Conservation (phyloP, 441 rosid genomes). For the Biscutella auriculata region DNA sequence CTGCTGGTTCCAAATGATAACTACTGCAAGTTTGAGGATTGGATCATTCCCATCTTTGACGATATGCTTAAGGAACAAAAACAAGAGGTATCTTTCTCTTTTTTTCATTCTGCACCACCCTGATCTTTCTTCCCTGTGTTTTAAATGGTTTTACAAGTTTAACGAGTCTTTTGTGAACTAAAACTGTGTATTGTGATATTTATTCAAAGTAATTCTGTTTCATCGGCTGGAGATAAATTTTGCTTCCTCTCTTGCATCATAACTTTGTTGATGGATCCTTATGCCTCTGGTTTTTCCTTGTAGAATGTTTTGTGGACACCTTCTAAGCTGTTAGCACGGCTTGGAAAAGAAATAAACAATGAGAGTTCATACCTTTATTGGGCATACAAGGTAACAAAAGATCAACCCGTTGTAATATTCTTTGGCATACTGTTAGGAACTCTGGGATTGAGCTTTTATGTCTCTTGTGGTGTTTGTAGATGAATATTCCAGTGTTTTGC, state of each 20-base stretch:
- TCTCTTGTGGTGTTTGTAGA: slow-evolving; percentile 35
- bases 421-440: not conserved
- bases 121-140: not conserved
- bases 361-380: slow-evolving; percentile 83
- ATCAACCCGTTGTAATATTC: not conserved
- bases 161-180: not conserved
- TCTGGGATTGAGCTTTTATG: not conserved
- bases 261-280: not conserved
- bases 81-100: slow-evolving; percentile 40
- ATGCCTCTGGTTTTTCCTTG: not conserved
- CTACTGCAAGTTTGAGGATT: slow-evolving; percentile 90
- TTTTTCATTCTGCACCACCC: not conserved
- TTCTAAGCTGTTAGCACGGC: slow-evolving; percentile 57
- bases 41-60: slow-evolving; percentile 85
- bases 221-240: not conserved
- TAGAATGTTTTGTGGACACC: slow-evolving; percentile 83
- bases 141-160: not conserved
- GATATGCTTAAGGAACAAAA: slow-evolving; percentile 79
- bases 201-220: not conserved
- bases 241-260: not conserved
- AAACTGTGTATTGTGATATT: not conserved
- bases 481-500: slow-evolving; percentile 77
- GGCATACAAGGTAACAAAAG: slow-evolving; percentile 63
- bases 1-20: slow-evolving; percentile 83
- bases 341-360: slow-evolving; percentile 76